Conservation (phyloP, 2,329 filamentous ascomycete species). For the Dactylellina cionopaga region DNA sequence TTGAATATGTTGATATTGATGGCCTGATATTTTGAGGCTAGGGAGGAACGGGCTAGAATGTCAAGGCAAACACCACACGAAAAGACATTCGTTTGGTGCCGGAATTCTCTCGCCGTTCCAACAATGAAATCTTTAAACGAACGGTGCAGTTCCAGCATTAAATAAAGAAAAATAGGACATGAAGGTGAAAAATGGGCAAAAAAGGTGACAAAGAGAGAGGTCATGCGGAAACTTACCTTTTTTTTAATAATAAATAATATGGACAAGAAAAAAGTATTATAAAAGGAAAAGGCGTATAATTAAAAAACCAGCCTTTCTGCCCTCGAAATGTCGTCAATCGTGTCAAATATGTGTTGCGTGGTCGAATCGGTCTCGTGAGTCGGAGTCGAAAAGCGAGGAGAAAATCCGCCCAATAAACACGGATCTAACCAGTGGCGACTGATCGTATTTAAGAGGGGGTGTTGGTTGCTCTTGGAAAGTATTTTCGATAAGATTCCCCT, state of each 20-base stretch:
- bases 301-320: slow-evolving; percentile 30
- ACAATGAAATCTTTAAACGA: slow-evolving; percentile 26
- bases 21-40: slow-evolving; percentile 5
- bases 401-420: slow-evolving; percentile 50
- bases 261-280: slow-evolving; percentile 5
- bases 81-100: background rate
- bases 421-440: slow-evolving; percentile 41
- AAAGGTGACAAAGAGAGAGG: background rate
- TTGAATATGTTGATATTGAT: background rate
- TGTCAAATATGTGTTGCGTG: slow-evolving; percentile 35
- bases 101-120: background rate
- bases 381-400: slow-evolving; percentile 25
- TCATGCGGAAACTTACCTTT: background rate
- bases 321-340: slow-evolving; percentile 18
- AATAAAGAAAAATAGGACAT: slow-evolving; percentile 44
- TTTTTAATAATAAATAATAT: slow-evolving; percentile 10
- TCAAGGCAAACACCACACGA: background rate
- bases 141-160: slow-evolving; percentile 21
- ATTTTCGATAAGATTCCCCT: slow-evolving; percentile 20
- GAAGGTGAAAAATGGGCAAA: slow-evolving; percentile 25
- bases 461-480: slow-evolving; percentile 10
- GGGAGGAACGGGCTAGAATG: background rate
- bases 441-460: slow-evolving; percentile 50
- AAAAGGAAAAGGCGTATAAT: slow-evolving; percentile 25
- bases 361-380: slow-evolving; percentile 50